Base-by-base conservation (phyloP, 2,329 filamentous ascomycete genomes). In the Monosporascus sp. region DNA sequence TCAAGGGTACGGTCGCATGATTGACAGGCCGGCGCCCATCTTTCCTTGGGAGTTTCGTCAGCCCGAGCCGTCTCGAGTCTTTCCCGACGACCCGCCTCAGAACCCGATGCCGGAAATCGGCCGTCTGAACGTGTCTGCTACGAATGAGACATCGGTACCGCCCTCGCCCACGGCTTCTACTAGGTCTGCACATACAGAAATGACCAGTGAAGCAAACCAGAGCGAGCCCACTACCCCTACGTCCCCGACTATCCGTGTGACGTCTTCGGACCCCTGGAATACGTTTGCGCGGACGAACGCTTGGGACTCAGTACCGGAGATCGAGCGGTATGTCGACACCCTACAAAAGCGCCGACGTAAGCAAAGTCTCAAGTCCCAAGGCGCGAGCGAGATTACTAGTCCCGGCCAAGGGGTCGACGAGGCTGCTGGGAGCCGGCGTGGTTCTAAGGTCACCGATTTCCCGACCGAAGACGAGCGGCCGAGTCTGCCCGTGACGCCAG, bases 281-380 rank as follows among this genome's bases (percentile, higher is more conserved):
- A 79, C 79, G 47, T 96, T 88, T 68, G 77, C 83, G n/a, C 81
- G 84, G 47, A 82, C 78, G 49, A 99, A 97, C 69, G 92, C 90
- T 17, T 99, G 94, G 94, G 94, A 99, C 64, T 89, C 90, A 50
- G 82, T 95, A 50, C 89, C 89, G 14, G 88, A 90, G 59, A 99
- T 99, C 62, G 85, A 90, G 63, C 82, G 83, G 58, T 99, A 97
- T 67, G 89, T 97, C 51, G 88, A 89, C 58, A 80, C 83, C 50
- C 75, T 96, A 52, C 84, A 88, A 62, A 84, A 85, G 67, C 79
- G 82, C 64, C 73, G 71, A 48, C 72, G 74, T 46, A 61, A 64
- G 41, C 64, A 58, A 44, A 70, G 66, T 55, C 61, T 65, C 47
- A 67, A 69, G 55, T 62, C 58, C 48, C 62, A 62, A 27, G 64